phyloP scores from a whole-genome alignment of 192 early-diverging fungal species.

The Allomyces macrogynus region DNA sequence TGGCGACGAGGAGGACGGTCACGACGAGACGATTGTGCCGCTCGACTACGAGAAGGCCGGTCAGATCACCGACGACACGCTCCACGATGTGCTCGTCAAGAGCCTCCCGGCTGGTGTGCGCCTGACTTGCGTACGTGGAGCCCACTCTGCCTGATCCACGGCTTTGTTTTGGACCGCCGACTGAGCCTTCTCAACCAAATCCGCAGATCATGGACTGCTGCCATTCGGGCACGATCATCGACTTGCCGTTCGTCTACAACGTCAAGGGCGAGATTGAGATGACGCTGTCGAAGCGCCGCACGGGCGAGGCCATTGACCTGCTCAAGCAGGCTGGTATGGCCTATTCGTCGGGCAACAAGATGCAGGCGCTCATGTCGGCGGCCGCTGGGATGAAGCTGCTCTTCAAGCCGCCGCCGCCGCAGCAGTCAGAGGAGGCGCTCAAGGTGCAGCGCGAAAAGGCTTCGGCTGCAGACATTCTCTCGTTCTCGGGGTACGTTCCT shows the following conservation, averaged over 20 bases:
- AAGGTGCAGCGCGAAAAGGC: slow-evolving; percentile 10
- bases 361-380: neutral
- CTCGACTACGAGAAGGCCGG: slow-evolving; percentile 34
- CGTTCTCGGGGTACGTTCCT: slow-evolving; percentile 20
- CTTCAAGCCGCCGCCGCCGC: slow-evolving; percentile 2
- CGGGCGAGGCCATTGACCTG: slow-evolving; percentile 6
- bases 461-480: slow-evolving; percentile 42
- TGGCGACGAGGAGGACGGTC: slow-evolving; percentile 28
- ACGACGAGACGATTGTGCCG: slow-evolving; percentile 60
- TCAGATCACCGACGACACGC: slow-evolving; percentile 46
- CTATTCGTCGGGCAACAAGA: neutral
- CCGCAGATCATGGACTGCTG: slow-evolving; percentile 48
- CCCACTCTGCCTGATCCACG: no score
- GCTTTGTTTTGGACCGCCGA: no score
- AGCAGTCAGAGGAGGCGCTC: slow-evolving; percentile 8
- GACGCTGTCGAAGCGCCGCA: slow-evolving; percentile 7
- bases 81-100: slow-evolving; percentile 38
- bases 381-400: slow-evolving; percentile 1
- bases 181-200: no score
- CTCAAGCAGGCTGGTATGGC: slow-evolving; percentile 2
- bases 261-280: slow-evolving; percentile 12
- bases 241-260: slow-evolving; percentile 37
- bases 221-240: slow-evolving; percentile 42
- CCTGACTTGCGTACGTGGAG: slow-evolving; percentile 19
- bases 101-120: slow-evolving; percentile 44